These are phyloP conservation scores for Raffaelea albimanens DNA, from an alignment of 2,329 filamentous ascomycete genomes.

Conservation along the genomic window DNA sequence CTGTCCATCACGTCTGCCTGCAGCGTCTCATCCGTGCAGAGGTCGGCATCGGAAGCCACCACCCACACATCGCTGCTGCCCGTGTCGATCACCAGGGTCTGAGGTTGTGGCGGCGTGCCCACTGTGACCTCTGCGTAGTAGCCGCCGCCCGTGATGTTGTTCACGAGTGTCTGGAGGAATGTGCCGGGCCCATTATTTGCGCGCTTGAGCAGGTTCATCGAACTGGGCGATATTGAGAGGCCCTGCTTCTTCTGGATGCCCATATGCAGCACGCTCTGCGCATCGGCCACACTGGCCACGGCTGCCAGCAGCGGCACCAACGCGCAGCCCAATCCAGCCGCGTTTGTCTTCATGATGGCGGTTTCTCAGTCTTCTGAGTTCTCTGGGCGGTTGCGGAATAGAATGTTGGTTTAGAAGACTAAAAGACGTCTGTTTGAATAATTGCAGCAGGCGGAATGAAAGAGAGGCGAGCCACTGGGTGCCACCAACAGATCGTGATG, in stretches of 20 bases:
- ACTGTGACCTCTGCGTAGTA: conserved; percentile 49
- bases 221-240: conserved; percentile 12
- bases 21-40: conserved; percentile 26
- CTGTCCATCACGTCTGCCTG: conserved; percentile 25
- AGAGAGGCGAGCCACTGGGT: too few relatives aligned
- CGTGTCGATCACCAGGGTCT: conserved; percentile 50
- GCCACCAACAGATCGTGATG: too few relatives aligned
- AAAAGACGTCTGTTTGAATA: too few relatives aligned
- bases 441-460: too few relatives aligned
- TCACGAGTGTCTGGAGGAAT: conserved; percentile 32
- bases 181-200: conserved; percentile 12
- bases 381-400: too few relatives aligned
- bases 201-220: conserved; percentile 8
- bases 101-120: conserved; percentile 46
- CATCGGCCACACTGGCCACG: conserved; percentile 4
- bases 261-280: conserved; percentile 12
- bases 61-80: conserved; percentile 57
- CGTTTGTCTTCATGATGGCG: too few relatives aligned
- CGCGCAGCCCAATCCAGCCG: too few relatives aligned
- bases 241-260: conserved; percentile 10
- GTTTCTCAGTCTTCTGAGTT: too few relatives aligned
- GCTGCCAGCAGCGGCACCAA: not conserved
- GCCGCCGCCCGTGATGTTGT: conserved; percentile 44
- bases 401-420: too few relatives aligned
- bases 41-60: conserved; percentile 25